Evolutionary conservation across 2,329 filamentous ascomycete genomes (phyloP).

Genomic region (Huntiella decipiens): DNA sequence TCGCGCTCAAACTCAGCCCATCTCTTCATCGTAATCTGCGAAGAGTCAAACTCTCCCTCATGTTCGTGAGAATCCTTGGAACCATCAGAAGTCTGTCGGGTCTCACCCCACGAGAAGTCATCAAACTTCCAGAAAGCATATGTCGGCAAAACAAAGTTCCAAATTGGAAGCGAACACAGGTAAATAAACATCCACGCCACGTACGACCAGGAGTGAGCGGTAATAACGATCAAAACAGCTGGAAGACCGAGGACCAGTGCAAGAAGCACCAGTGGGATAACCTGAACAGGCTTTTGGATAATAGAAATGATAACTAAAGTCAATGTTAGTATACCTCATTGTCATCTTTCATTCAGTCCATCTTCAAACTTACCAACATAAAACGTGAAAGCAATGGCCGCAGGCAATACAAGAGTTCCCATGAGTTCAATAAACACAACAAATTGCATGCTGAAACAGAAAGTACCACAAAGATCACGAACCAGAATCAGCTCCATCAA

Average conservation of each 20-base stretch:
- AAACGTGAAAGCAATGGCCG: conserved; percentile 90
- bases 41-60: conserved; percentile 93
- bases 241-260: conserved; percentile 85
- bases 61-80: conserved; percentile 72
- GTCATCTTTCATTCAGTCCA: not conserved
- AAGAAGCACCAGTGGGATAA: conserved; percentile 79
- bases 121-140: conserved; percentile 99
- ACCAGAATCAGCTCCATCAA: conserved; percentile 94
- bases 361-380: conserved; percentile 56
- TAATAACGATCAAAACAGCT: conserved; percentile 76
- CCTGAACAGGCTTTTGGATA: conserved; percentile 52
- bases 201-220: conserved; percentile 82
- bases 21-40: conserved; percentile 97
- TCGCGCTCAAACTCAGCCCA: conserved; percentile 89
- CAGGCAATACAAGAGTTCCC: conserved; percentile 83
- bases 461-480: conserved; percentile 88
- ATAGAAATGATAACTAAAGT: conserved; percentile 65
- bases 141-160: conserved; percentile 88
- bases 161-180: conserved; percentile 75
- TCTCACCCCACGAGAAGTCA: conserved; percentile 98
- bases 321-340: conserved; percentile 6
- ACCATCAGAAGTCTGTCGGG: conserved; percentile 85
- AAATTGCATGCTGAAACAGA: conserved; percentile 99
- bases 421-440: conserved; percentile 89
- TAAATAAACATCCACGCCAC: conserved; percentile 97